Base-by-base conservation (phyloP, 1,139 yeast species). In the Kodamaea suecica region DNA sequence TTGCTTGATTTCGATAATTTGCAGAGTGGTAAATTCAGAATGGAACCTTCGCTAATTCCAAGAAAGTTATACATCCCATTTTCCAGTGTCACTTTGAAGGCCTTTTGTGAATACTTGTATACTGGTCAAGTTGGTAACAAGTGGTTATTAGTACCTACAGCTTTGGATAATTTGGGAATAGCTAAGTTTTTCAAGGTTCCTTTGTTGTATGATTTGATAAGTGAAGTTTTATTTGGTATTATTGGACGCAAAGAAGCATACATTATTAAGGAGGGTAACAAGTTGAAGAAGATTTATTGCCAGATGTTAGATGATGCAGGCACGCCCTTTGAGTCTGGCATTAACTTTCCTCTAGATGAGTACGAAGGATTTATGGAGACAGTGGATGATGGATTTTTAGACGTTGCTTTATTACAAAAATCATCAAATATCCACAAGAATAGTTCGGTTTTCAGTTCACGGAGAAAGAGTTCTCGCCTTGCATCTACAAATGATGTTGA, bases 41-140 rank as follows among this genome's bases (percentile, higher is more conserved):
- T 70, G 68, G 86, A 80, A 43, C 81, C 85, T 1, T 59, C 80
- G 23, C 61, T 77, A 37, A 69, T 80, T 25, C 92, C 94, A 11
- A 66, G 94, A 40, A 70, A 78, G 14, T 54, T 84, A 21, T 83
- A 80, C 47, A 53, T 84, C 42, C 92, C 94, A 4, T 81, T 80
- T 59, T 57, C 79, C 2, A 76, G 82, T 1, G 53, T 61, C 2
- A 73, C 86, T 0, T 75, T 83, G 8, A 70, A 68, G 38, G 87
- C 86, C 1, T 75, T 83, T 46, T 66, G 83, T 29, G 92, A 84
- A 49, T 84, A 78, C 53, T 65, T 84, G 41, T 82, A 80, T 49
- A 83, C 90, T 5, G 94, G 92, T 1, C 88, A 83, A 55, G 75
- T 84, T 23, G 87, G 86, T 23, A 78, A 80, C 39, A 80, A 76